Evolutionary conservation across 495 filamentous ascomycete genomes (phyloP), one percentile per base, ranked within the genome.

Genomic region (Aspergillus sparsus): DNA sequence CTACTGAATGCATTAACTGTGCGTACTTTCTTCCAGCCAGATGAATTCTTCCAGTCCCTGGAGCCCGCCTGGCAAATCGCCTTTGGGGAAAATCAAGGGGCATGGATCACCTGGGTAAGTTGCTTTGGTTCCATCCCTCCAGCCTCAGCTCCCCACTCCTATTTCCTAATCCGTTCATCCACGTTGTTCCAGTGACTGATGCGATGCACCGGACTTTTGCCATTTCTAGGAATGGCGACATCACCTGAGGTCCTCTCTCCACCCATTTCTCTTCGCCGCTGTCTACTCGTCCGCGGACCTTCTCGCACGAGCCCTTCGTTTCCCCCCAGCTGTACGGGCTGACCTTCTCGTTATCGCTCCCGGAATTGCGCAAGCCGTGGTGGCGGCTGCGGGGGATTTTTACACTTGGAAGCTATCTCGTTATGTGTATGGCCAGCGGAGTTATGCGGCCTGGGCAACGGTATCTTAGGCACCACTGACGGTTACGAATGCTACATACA

Each of bases 11-110:
- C 92, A n/a, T 77, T 97, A 57, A 83, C 78, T 51, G 78, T 95
- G 41, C 81, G 85, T 51, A 98, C 94, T n/a, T 99, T 97, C 71
- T 99, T 99, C 77, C 94, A 99, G 72, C 94, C 94, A n/a, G 94
- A 99, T 77, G 94, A 99, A 71, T 98, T 90, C 78, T 99, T 92
- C 64, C 94, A 99, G 68, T 90, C 92, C 6, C 81, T 99, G 10
- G 94, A 99, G 70, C 95, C 94, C 39, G 94, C 94, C 62, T 98
- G 93, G 93, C 80, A 87, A 71, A 79, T 93, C 47, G 88, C 90
- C 0, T 98, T 97, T 76, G 93, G 92, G 8, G 62, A 71, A 12
- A 70, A 82, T 15, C 87, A 87, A 71, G 89, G 90, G 41, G 90
- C 92, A 18, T 98, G 92, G 92, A 80, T 99, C 64, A 99, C 95